Evolutionary conservation across 441 rosid genomes (phyloP).

Genomic region (Brassica hybrid): DNA sequence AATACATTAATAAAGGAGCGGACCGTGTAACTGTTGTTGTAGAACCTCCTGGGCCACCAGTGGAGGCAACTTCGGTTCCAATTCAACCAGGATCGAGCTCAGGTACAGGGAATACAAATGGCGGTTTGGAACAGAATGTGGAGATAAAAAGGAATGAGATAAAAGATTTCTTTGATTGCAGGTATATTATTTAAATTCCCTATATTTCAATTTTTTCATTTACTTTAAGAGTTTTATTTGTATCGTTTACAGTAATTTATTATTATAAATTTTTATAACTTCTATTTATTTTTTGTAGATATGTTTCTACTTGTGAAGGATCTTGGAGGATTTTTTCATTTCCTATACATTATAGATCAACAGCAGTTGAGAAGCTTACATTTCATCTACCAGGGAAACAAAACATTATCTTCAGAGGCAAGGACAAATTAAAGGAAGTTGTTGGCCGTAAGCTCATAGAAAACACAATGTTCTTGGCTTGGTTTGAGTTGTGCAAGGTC

Average conservation of each 20-base stretch:
- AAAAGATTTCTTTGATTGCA: background rate
- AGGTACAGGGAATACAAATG: too few species aligned
- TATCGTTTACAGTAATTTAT: too few species aligned
- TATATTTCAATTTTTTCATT: too few species aligned
- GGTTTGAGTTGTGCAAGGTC: background rate
- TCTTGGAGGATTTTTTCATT: background rate
- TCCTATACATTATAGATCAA: background rate
- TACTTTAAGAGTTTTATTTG: too few species aligned
- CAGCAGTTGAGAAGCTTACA: background rate
- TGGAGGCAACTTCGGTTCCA: too few species aligned
- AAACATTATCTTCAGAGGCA: background rate
- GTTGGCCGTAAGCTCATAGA: background rate
- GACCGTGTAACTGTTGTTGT: background rate
- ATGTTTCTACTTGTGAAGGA: background rate
- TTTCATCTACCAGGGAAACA: background rate
- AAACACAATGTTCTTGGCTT: background rate
- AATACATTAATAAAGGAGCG: background rate
- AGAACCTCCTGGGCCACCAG: background rate
- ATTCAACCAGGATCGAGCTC: too few species aligned
- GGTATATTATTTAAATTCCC: background rate
- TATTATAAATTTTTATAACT: background rate
- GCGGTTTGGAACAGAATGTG: background rate
- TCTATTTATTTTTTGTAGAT: background rate
- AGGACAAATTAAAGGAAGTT: background rate
- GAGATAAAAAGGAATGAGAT: background rate